phyloP scores from a whole-genome alignment of 495 filamentous ascomycete genomes.

The Hypoxylon cercidicola region DNA sequence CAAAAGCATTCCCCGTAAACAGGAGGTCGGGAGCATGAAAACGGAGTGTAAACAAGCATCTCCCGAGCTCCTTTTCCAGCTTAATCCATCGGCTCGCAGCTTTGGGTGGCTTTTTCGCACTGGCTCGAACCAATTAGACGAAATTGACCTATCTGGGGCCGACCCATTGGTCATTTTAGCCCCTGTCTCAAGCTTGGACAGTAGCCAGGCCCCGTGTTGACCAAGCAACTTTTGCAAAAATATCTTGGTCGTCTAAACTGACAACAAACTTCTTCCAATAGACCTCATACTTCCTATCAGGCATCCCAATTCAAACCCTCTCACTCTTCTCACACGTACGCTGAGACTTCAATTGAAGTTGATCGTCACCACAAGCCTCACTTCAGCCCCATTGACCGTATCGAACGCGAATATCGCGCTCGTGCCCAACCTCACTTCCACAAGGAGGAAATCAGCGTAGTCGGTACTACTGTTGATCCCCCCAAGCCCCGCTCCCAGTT shows the following conservation, averaged over 20 bases:
- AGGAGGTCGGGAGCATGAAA: slow-evolving; percentile 1
- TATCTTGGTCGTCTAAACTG: slow-evolving; percentile 40
- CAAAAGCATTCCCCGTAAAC: neutral
- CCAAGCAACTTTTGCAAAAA: slow-evolving; percentile 33
- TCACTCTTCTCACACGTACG: slow-evolving; percentile 64
- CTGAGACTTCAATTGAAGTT: slow-evolving; percentile 72
- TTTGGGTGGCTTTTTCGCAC: slow-evolving; percentile 12
- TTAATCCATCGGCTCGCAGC: slow-evolving; percentile 22
- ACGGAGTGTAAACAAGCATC: neutral
- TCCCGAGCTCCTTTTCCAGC: neutral
- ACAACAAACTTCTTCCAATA: slow-evolving; percentile 40
- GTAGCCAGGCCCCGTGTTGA: slow-evolving; percentile 20
- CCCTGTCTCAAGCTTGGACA: slow-evolving; percentile 27
- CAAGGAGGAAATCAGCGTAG: slow-evolving; percentile 50
- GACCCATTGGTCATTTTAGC: slow-evolving; percentile 7
- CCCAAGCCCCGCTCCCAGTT: slow-evolving; percentile 37
- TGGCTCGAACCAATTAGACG: slow-evolving; percentile 25
- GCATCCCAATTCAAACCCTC: slow-evolving; percentile 38
- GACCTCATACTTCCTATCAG: slow-evolving; percentile 38
- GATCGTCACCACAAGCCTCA: slow-evolving; percentile 61
- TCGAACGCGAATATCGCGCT: slow-evolving; percentile 86
- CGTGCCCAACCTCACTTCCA: slow-evolving; percentile 69
- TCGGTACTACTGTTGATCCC: slow-evolving; percentile 51
- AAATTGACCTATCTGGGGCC: slow-evolving; percentile 36
- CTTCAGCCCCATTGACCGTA: slow-evolving; percentile 75